Evolutionary conservation across 805 yeast genomes (phyloP).

Genomic region (Metschnikowia aberdeeniae): DNA sequence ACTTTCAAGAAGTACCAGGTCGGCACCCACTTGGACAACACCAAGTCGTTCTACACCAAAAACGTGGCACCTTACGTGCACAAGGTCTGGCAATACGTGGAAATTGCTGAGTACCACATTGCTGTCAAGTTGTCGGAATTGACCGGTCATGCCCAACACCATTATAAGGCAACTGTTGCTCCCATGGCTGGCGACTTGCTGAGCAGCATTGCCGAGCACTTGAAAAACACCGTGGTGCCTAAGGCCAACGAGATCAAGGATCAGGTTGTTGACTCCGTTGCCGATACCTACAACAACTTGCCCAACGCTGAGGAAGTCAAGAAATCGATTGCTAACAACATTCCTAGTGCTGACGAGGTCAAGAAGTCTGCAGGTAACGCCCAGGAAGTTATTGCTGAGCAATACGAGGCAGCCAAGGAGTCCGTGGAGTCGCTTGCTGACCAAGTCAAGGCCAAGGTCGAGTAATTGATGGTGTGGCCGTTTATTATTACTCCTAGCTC

Average conservation of each 20-base stretch:
- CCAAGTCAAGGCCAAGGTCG: constrained; percentile 15
- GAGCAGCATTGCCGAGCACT: constrained; percentile 11
- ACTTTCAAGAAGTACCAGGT: constrained; percentile 31
- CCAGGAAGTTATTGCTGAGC: constrained; percentile 4
- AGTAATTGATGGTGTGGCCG: neutral
- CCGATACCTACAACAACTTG: constrained; percentile 3
- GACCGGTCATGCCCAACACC: constrained; percentile 13
- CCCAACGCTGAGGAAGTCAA: constrained; percentile 4
- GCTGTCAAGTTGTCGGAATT: constrained; percentile 24
- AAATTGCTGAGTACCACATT: constrained; percentile 30
- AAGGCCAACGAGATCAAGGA: constrained; percentile 13
- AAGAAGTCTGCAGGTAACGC: constrained; percentile 8
- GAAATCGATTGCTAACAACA: constrained; percentile 1
- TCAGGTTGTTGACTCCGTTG: constrained; percentile 6
- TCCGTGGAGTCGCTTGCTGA: constrained; percentile 12
- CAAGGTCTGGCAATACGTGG: constrained; percentile 31
- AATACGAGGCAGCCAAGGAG: constrained; percentile 9
- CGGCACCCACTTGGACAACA: constrained; percentile 22
- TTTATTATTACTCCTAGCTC: no score
- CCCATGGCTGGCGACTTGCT: constrained; percentile 14
- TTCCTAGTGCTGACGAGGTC: constrained; percentile 5
- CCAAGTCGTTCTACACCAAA: constrained; percentile 20
- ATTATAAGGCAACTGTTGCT: constrained; percentile 21
- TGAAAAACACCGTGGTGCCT: constrained; percentile 21
- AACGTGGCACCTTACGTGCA: constrained; percentile 30